Evolutionary conservation across 306 rosid species (phyloP), one percentile per base, ranked within the genome.

Genomic region (Phaseolus lunatus): DNA sequence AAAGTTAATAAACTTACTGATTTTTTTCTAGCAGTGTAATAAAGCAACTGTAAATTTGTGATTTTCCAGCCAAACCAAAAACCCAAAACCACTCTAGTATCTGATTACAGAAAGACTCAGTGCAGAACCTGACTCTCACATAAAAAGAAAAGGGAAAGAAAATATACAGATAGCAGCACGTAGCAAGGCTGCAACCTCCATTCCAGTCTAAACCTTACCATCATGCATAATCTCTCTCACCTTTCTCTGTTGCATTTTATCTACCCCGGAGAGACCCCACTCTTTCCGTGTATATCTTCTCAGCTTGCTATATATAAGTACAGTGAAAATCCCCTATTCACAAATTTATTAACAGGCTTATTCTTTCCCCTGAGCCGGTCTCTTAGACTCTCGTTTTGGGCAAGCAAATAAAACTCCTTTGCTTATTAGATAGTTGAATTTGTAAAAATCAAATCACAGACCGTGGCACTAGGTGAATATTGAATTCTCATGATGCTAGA

Each of bases 401-500:
- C 19, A 43, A 57, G 22, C 48, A 68, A 45, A 16, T 20, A 11
- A 78, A 50, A 54, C 52, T 58, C 64, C 44, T 47, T 24, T 33
- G 52, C 50, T 64, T 29, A 26, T 26, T 20, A 62, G 43, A 67
- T 65, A n/a, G 58, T 70, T 56, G 43, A 63, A 66, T 72, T 64
- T 10, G 39, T 10, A 27, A 69, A 57, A n/a, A n/a, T n/a, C n/a
- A n/a, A n/a, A n/a, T 44, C 49, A 67, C 26, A 57, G 63, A 56
- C 47, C 52, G 77, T 15, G n/a, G 41, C 44, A 67, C 52, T 49
- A 26, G 52, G 67, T 75, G 67, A 49, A 48, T 44, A 54, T 43
- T 65, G 72, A 71, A 77, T 67, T 67, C 70, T 20, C 65, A 37
- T 35, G 53, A 70, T 62, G 78, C 64, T 33, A 53, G 24, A 56